Conservation (phyloP, 1,139 yeast species). For the Hansenula sp. region DNA sequence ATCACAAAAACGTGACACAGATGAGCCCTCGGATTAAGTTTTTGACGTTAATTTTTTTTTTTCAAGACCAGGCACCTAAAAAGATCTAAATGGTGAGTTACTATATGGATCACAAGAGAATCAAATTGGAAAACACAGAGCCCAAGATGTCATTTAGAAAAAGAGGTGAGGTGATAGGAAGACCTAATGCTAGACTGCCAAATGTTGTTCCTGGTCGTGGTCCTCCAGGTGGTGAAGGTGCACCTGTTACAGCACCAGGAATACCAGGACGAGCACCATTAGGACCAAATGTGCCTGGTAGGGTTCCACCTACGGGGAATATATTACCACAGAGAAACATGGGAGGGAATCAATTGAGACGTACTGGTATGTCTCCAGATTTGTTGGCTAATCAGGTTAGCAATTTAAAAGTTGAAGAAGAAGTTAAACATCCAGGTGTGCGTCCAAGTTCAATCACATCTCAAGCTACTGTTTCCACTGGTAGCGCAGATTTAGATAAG, state of each 20-base stretch:
- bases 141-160: constrained; percentile 61
- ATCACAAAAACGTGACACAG: background rate
- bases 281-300: constrained; percentile 12
- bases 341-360: constrained; percentile 1
- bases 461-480: constrained; percentile 73
- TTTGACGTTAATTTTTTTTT: background rate
- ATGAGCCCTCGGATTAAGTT: background rate
- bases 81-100: too few species aligned
- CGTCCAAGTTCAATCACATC: constrained; percentile 77
- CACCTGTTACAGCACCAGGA: constrained; percentile 1
- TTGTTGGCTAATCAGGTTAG: constrained; percentile 5
- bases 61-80: background rate
- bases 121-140: background rate
- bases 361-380: constrained; percentile 1
- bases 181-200: constrained; percentile 10
- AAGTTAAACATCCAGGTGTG: constrained; percentile 48
- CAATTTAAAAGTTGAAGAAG: constrained; percentile 13
- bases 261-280: constrained; percentile 9
- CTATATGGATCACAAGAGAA: constrained; percentile 1
- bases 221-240: constrained; percentile 6
- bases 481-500: constrained; percentile 69
- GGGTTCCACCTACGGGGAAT: constrained; percentile 11
- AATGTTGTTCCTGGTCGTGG: constrained; percentile 10
- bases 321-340: constrained; percentile 14
- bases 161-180: constrained; percentile 55